Evolutionary conservation across 345 rosid genomes (phyloP).

Genomic region (Ceriops tagal): DNA sequence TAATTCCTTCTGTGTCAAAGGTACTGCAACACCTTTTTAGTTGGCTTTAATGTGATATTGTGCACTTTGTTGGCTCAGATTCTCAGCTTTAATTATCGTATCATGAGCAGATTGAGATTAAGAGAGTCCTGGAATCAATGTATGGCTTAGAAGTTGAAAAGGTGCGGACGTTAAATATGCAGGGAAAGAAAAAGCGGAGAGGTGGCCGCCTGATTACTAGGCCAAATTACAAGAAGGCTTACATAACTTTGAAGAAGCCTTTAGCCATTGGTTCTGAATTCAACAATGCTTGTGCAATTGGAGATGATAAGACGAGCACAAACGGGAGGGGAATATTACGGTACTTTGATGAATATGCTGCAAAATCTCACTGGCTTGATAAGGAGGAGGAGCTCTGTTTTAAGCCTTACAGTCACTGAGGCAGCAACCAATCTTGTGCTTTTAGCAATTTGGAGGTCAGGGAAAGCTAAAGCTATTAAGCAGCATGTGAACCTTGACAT

Average conservation of each 20-base stretch:
- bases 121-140: conserved; percentile 13
- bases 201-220: conserved; percentile 14
- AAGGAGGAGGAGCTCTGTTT: not conserved
- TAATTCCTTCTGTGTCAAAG: conserved; percentile 28
- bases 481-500: too few relatives aligned
- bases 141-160: conserved; percentile 25
- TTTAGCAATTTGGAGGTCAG: too few relatives aligned
- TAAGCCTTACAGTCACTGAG: too few relatives aligned
- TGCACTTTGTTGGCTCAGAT: not conserved
- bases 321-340: too few relatives aligned
- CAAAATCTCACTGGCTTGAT: not conserved
- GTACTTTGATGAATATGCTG: not conserved
- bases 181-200: conserved; percentile 29
- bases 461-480: too few relatives aligned
- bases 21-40: not conserved
- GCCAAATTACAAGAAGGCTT: conserved; percentile 30
- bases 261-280: conserved; percentile 2
- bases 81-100: not conserved
- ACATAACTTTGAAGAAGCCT: conserved; percentile 23
- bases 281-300: not conserved
- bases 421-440: too few relatives aligned
- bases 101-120: conserved; percentile 23
- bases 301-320: not conserved
- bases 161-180: conserved; percentile 32
- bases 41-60: too few relatives aligned